A percentile compares a stretch with the other conserved stretches of the same genome.
phyloP scores from a whole-genome alignment of 192 early-diverging fungal genomes.

The Funneliformis mosseae region DNA sequence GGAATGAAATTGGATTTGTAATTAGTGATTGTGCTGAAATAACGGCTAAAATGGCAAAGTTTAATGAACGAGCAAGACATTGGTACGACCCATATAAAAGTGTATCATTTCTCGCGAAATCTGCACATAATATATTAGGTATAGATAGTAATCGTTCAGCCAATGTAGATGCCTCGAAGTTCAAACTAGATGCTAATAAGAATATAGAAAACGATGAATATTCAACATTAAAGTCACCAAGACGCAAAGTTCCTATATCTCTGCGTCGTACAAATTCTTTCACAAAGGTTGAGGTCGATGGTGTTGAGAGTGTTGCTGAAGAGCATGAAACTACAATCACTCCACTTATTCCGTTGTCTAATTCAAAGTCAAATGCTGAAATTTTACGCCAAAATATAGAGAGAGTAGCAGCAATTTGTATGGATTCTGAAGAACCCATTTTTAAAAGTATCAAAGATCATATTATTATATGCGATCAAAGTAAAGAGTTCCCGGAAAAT shows the following conservation, averaged over 20 bases:
- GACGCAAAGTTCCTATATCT: background rate
- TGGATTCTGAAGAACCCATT: background rate
- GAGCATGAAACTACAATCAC: too few species aligned
- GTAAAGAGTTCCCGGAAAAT: constrained; percentile 59
- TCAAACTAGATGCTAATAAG: too few species aligned
- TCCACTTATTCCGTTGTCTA: background rate
- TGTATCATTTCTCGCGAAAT: background rate
- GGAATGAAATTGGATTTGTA: constrained; percentile 67
- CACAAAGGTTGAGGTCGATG: background rate
- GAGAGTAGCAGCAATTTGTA: background rate
- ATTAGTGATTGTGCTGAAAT: constrained; percentile 37
- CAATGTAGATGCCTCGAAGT: background rate
- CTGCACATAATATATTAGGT: background rate
- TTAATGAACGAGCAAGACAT: background rate
- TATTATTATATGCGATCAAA: constrained; percentile 20
- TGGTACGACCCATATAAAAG: background rate
- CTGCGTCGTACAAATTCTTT: background rate
- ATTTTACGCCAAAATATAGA: background rate
- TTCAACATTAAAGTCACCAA: background rate
- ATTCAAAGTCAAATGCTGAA: background rate
- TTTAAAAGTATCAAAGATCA: constrained; percentile 4
- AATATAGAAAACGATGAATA: background rate
- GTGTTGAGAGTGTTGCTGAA: background rate
- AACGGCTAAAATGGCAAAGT: constrained; percentile 12
- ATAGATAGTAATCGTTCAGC: background rate